Evolutionary conservation across 2,329 filamentous ascomycete genomes (phyloP), one percentile per base, ranked within the genome.

Genomic region (Colletotrichum gigasporum): DNA sequence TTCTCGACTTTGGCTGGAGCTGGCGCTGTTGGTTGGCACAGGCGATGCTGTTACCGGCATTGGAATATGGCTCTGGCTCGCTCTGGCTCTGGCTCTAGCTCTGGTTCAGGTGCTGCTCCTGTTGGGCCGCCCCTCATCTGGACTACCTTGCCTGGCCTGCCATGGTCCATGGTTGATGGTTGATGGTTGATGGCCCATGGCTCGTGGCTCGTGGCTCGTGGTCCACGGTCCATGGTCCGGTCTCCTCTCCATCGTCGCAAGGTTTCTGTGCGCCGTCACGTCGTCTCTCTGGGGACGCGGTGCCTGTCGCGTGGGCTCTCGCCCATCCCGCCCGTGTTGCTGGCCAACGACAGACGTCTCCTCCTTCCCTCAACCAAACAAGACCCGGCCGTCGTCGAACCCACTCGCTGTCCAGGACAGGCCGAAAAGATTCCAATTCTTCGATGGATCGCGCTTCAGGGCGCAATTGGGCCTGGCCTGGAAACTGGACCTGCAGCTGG

Each of bases 401-500:
- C 62, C 62, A 65, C 57, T 50, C 48, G 24, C 37, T 22, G 37
- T 44, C 42, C 56, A 18, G 44, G 34, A 14, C 41, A 34, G 42
- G 35, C 16, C 39, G 11, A 50, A 55, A 50, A 41, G 34, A 62
- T 62, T 55, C 50, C 56, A 65, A 35, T 55, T 55, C 28, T 55
- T 55, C 50, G 16, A 26, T 28, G 62, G 42, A 55, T 44, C 39
- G 48, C 39, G 48, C 32, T 52, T 53, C 55, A 60, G 60, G 39
- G 24, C 18, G 20, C 18, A 42, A 50, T 50, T 34, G 62, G 50
- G n/a, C n/a, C 42, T 37, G 35, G 50, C 42, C 57, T 55, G 62
- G 62, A 65, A 65, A 51, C 52, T n/a, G 50, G 44, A 52, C 16
- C 54, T 51, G 59, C 22, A 63, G 11, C 47, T 54, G 47, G 32